These are phyloP conservation scores for Pestalotiopsis sp. DNA, from an alignment of 2,329 filamentous ascomycete species.

Conservation along the genomic window DNA sequence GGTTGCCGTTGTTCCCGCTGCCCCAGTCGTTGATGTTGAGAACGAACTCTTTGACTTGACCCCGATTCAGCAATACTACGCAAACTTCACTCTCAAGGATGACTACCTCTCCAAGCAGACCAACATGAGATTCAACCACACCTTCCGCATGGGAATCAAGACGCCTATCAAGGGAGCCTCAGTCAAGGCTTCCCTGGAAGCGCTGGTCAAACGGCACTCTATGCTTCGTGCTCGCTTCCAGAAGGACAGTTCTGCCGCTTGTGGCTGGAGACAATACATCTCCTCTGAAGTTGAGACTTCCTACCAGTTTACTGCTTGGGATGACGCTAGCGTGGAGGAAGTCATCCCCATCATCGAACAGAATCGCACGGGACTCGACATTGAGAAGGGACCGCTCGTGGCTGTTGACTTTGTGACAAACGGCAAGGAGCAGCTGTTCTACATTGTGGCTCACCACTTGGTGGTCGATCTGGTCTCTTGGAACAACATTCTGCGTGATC, in stretches of 20 bases:
- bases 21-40: neutral
- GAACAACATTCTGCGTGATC: slow-evolving; percentile 44
- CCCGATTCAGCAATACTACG: slow-evolving; percentile 45
- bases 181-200: slow-evolving; percentile 23
- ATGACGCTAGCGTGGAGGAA: neutral
- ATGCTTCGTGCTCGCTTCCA: slow-evolving; percentile 37
- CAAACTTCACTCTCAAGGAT: slow-evolving; percentile 16
- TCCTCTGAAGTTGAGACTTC: neutral
- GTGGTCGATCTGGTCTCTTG: slow-evolving; percentile 48
- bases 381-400: slow-evolving; percentile 25
- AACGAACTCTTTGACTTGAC: slow-evolving; percentile 38
- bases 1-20: neutral
- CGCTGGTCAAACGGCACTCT: slow-evolving; percentile 24
- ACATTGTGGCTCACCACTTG: slow-evolving; percentile 36
- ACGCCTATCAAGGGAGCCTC: slow-evolving; percentile 18
- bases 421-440: slow-evolving; percentile 24
- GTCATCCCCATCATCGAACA: slow-evolving; percentile 4
- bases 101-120: slow-evolving; percentile 22
- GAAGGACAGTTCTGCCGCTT: neutral
- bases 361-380: slow-evolving; percentile 16
- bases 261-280: slow-evolving; percentile 6
- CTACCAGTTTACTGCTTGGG: neutral
- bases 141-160: slow-evolving; percentile 38
- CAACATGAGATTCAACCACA: slow-evolving; percentile 38
- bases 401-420: slow-evolving; percentile 24